phyloP scores from a whole-genome alignment of 2,329 filamentous ascomycete genomes.

The Cercospora janseana region DNA sequence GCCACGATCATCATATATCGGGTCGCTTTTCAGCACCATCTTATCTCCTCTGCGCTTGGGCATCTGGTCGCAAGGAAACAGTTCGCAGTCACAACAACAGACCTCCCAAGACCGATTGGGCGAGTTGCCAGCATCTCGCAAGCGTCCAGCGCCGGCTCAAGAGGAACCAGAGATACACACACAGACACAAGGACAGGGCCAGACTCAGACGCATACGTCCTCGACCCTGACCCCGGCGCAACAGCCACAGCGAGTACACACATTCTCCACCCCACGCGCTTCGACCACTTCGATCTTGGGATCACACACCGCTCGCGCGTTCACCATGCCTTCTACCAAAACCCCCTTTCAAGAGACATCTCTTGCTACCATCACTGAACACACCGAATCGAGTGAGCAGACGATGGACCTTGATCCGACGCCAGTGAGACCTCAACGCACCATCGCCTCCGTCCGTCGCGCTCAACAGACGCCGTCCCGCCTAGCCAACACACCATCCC shows the following conservation, averaged over 20 bases:
- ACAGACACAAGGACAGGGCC: constrained; percentile 4
- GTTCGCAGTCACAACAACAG: constrained; percentile 11
- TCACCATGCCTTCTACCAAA: constrained; percentile 4
- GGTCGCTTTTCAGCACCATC: constrained; percentile 20
- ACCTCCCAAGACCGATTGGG: constrained; percentile 16
- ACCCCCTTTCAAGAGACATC: constrained; percentile 10
- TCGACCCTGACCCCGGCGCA: constrained; percentile 5
- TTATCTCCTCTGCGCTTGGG: constrained; percentile 20
- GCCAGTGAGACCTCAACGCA: constrained; percentile 15
- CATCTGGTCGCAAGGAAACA: constrained; percentile 6
- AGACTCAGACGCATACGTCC: background rate
- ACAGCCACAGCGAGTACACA: constrained; percentile 2
- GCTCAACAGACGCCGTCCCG: constrained; percentile 14
- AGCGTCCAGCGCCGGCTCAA: constrained; percentile 27
- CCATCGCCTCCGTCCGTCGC: constrained; percentile 9
- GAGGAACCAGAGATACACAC: constrained; percentile 16
- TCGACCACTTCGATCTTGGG: background rate
- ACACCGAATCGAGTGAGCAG: constrained; percentile 25
- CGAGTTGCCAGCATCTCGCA: constrained; percentile 26
- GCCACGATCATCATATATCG: constrained; percentile 12
- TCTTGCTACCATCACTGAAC: constrained; percentile 30
- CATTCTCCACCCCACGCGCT: constrained; percentile 15
- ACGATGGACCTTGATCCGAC: constrained; percentile 14
- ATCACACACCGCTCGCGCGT: constrained; percentile 9
- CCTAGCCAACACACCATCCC: constrained; percentile 9